Evolutionary conservation across 192 early-diverging fungal genomes (phyloP).

Genomic region (Umbelopsis ramanniana): DNA sequence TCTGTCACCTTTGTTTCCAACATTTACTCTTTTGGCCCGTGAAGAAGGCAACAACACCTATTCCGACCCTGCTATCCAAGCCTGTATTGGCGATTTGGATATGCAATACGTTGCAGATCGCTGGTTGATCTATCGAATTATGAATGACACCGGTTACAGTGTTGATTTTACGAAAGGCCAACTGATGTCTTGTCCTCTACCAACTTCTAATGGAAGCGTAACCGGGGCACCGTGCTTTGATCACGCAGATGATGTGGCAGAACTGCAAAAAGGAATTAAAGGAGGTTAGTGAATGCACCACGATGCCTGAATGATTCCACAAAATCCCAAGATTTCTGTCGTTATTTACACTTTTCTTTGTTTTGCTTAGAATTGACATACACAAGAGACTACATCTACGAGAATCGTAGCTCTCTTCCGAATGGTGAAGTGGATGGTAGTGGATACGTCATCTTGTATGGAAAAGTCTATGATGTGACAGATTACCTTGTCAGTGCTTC

Average conservation of each 20-base stretch:
- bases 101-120: conserved; percentile 28
- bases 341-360: too few species aligned
- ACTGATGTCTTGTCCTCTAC: conserved; percentile 38
- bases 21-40: conserved; percentile 35
- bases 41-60: conserved; percentile 7
- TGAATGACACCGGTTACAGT: conserved; percentile 35
- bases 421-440: conserved; percentile 8
- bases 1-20: conserved; percentile 42
- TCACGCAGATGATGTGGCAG: neutral
- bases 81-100: conserved; percentile 32
- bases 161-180: conserved; percentile 7
- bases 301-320: neutral
- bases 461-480: conserved; percentile 44
- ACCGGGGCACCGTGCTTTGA: conserved; percentile 41
- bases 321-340: too few species aligned
- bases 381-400: conserved; percentile 14
- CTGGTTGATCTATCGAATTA: conserved; percentile 36
- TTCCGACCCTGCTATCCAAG: conserved; percentile 23
- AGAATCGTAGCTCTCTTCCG: conserved; percentile 26
- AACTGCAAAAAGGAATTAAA: conserved; percentile 30
- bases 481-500: conserved; percentile 35
- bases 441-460: conserved; percentile 37
- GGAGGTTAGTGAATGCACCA: conserved; percentile 31
- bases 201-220: conserved; percentile 25
- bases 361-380: conserved; percentile 31